A percentile compares a stretch with the other conserved stretches of the same genome.
Evolutionary conservation across 176 grass and related monocot genomes (phyloP).

Genomic region (Poa annua): DNA sequence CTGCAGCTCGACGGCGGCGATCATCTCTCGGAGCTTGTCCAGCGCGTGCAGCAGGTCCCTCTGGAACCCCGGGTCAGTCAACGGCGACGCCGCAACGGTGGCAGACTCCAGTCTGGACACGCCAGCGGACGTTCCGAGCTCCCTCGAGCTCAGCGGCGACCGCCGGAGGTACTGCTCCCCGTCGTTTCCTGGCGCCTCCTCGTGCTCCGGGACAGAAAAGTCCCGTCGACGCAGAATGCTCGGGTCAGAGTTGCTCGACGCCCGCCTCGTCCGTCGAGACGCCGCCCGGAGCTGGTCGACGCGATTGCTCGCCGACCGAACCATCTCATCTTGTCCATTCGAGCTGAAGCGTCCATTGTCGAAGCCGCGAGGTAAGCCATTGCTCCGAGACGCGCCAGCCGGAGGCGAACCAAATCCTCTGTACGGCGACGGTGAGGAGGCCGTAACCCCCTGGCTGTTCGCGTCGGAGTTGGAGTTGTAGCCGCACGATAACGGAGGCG

Average conservation of each 20-base stretch:
- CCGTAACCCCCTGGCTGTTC: background rate
- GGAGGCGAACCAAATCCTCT: background rate
- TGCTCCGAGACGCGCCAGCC: background rate
- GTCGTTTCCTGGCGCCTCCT: background rate
- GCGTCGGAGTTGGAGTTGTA: background rate
- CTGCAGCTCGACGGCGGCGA: conserved; percentile 32
- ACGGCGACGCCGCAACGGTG: background rate
- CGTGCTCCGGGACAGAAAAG: background rate
- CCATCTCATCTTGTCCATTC: background rate
- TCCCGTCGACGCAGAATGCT: conserved; percentile 5
- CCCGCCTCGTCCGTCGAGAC: conserved; percentile 38
- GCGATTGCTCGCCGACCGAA: background rate
- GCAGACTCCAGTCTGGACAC: background rate
- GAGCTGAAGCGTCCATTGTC: background rate
- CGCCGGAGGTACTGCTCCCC: background rate
- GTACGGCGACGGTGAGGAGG: background rate
- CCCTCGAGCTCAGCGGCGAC: conserved; percentile 1
- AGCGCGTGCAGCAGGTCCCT: conserved; percentile 39
- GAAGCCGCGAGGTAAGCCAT: background rate
- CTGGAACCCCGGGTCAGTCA: conserved; percentile 35
- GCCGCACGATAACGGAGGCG: background rate
- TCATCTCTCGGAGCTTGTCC: conserved; percentile 39
- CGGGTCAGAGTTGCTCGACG: conserved; percentile 31
- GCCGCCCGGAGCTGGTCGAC: background rate
- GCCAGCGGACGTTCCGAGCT: background rate